These are phyloP conservation scores for Coprinopsis cinerea DNA, from an alignment of 768 basidiomycete species.

Conservation along the genomic window DNA sequence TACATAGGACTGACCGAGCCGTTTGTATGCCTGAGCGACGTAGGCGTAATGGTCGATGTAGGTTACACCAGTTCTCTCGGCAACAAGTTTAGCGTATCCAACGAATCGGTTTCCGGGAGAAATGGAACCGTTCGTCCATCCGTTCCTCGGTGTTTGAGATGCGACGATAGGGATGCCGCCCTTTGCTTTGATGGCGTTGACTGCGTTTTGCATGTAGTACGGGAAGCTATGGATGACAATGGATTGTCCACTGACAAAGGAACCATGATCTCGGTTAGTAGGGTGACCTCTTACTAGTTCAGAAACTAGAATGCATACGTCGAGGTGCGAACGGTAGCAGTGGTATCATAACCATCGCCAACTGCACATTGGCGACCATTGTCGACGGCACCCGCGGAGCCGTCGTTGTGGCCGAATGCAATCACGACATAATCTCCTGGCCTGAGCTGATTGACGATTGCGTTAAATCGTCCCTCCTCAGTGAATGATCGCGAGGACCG, in stretches of 20 bases:
- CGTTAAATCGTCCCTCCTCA: constrained; percentile 41
- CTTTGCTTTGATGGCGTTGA: constrained; percentile 35
- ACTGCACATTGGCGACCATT: constrained; percentile 38
- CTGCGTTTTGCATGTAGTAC: constrained; percentile 40
- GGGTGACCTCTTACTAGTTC: neutral
- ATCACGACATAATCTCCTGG: constrained; percentile 38
- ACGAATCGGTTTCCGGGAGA: constrained; percentile 38
- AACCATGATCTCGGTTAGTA: no score
- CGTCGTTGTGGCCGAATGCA: constrained; percentile 47
- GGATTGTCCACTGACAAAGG: constrained; percentile 26
- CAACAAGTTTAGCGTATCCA: constrained; percentile 35
- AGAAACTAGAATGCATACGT: constrained; percentile 21
- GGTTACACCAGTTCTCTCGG: constrained; percentile 28
- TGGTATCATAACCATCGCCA: constrained; percentile 32
- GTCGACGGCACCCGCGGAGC: constrained; percentile 29
- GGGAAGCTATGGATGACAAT: constrained; percentile 40
- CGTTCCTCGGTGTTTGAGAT: constrained; percentile 42
- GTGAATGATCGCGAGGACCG: constrained; percentile 42
- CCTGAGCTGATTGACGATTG: constrained; percentile 33
- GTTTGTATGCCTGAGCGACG: constrained; percentile 35
- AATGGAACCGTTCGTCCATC: constrained; percentile 32
- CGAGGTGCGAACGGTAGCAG: constrained; percentile 28
- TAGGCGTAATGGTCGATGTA: constrained; percentile 45
- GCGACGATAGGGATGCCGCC: constrained; percentile 43
- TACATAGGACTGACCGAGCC: constrained; percentile 32